Percentiles rank a stretch among this genome's conserved stretches.
Conservation (phyloP, 176 grass and related monocot genomes). For the Thalia dealbata region DNA sequence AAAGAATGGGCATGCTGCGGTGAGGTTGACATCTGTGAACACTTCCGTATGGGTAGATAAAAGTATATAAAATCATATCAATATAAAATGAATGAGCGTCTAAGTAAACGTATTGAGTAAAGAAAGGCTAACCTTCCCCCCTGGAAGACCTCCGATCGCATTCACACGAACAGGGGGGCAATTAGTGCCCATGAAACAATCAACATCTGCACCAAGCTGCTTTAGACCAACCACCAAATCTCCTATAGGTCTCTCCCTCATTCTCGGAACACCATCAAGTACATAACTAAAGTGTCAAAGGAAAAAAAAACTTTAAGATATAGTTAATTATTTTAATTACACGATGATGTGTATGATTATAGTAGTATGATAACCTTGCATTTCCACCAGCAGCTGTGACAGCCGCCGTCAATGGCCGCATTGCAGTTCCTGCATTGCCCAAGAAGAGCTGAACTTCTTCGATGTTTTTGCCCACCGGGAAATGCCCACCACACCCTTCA, state of each 20-base stretch:
- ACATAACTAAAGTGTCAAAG: slow-evolving; percentile 52
- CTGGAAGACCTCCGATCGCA: slow-evolving; percentile 76
- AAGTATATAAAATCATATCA: neutral
- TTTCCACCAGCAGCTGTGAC: slow-evolving; percentile 93
- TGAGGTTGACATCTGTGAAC: too few relatives aligned
- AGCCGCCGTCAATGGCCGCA: slow-evolving; percentile 87
- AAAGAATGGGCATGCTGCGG: neutral
- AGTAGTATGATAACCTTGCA: slow-evolving; percentile 37
- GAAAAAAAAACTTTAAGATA: neutral
- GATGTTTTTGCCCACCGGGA: slow-evolving; percentile 43
- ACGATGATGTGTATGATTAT: neutral
- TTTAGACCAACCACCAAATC: slow-evolving; percentile 79
- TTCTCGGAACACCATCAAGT: slow-evolving; percentile 92
- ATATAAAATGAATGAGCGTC: neutral
- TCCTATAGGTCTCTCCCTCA: slow-evolving; percentile 97
- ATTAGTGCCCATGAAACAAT: slow-evolving; percentile 92
- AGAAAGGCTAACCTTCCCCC: slow-evolving; percentile 70
- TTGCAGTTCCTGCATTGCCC: slow-evolving; percentile 94
- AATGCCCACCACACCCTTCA: slow-evolving; percentile 62
- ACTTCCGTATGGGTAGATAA: neutral
- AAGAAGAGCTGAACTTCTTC: slow-evolving; percentile 88
- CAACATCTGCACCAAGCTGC: slow-evolving; percentile 78
- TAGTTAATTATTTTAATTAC: neutral
- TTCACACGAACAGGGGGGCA: slow-evolving; percentile 90
- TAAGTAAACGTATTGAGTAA: neutral